Percentiles rank a stretch among this genome's conserved stretches.
Evolutionary conservation across 176 grass and related monocot species (phyloP).

Genomic region (Avena atlantica): DNA sequence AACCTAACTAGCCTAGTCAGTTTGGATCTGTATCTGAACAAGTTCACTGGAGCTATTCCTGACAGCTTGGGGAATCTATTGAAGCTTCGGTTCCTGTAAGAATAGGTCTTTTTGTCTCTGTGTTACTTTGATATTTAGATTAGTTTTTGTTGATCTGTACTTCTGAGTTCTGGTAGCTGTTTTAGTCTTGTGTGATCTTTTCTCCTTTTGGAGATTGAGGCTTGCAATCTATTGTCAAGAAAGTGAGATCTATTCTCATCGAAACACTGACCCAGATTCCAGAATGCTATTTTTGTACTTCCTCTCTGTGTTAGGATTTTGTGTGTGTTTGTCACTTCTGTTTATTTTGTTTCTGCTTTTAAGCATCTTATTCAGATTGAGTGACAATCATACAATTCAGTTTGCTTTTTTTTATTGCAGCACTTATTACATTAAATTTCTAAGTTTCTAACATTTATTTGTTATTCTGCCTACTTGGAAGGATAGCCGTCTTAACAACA

Average conservation of each 20-base stretch:
- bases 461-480: conserved; percentile 47
- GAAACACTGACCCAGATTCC: conserved; percentile 15
- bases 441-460: conserved; percentile 42
- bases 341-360: conserved; percentile 20
- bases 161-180: background rate
- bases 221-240: conserved; percentile 25
- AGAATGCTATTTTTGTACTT: background rate
- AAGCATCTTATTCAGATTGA: conserved; percentile 26
- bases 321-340: conserved; percentile 2
- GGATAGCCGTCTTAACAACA: conserved; percentile 89
- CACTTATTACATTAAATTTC: conserved; percentile 23
- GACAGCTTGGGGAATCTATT: conserved; percentile 60
- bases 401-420: background rate
- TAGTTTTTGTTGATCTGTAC: conserved; percentile 28
- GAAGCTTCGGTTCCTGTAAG: conserved; percentile 88
- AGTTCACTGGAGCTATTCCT: conserved; percentile 61
- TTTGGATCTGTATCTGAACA: conserved; percentile 88
- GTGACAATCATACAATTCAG: background rate
- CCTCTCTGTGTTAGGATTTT: background rate
- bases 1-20: conserved; percentile 79
- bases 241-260: conserved; percentile 1
- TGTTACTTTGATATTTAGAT: conserved; percentile 28
- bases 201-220: background rate
- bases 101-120: conserved; percentile 25
- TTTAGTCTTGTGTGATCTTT: conserved; percentile 11